Evolutionary conservation across 371 early-diverging fungal genomes (phyloP).

Genomic region (Synchytrium microbalum): DNA sequence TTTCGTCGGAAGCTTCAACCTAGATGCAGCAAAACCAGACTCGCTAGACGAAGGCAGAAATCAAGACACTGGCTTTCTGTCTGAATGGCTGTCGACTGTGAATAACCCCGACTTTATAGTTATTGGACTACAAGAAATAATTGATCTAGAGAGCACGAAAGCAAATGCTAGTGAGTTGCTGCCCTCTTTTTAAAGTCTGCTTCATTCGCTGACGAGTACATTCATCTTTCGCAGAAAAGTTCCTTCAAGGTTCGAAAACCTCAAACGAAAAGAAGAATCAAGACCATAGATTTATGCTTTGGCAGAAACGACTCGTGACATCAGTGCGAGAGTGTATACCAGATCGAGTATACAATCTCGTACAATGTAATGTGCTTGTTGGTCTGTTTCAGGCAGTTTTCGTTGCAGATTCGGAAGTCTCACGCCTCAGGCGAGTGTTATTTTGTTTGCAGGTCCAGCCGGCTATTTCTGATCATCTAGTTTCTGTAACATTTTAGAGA

Average conservation of each 20-base stretch:
- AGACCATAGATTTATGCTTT: neutral
- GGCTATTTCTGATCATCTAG: too few species aligned
- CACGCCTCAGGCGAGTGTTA: neutral
- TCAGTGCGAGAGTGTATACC: constrained; percentile 25
- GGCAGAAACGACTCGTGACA: constrained; percentile 55
- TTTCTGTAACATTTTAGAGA: too few species aligned
- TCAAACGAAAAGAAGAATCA: neutral
- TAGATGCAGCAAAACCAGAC: constrained; percentile 63
- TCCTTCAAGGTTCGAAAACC: neutral
- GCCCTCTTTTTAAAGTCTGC: neutral
- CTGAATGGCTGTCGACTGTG: constrained; percentile 21
- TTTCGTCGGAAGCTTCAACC: constrained; percentile 73
- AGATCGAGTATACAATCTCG: constrained; percentile 44
- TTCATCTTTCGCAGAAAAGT: neutral
- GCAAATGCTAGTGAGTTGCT: neutral
- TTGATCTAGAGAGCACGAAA: constrained; percentile 56
- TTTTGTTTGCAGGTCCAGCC: neutral
- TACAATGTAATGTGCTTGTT: constrained; percentile 29
- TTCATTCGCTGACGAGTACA: too few species aligned
- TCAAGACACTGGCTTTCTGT: constrained; percentile 23
- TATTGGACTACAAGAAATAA: constrained; percentile 81
- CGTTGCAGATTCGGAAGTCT: neutral
- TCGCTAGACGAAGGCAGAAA: constrained; percentile 24
- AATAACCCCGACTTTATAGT: constrained; percentile 73
- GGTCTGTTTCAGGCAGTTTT: neutral